phyloP scores from a whole-genome alignment of 805 yeast genomes.

The Spathaspora boniae region DNA sequence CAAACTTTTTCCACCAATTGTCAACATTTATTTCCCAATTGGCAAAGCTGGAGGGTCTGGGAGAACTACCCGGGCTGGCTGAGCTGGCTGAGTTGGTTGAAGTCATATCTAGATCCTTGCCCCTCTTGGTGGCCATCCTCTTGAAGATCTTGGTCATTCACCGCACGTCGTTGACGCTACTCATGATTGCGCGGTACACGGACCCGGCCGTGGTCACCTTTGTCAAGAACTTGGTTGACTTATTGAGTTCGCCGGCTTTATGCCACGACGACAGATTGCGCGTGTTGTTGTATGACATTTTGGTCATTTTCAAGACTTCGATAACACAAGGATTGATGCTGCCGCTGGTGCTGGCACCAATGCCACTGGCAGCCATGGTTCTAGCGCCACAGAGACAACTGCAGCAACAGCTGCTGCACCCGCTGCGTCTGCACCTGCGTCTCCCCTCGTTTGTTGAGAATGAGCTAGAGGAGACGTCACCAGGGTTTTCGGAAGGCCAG shows the following conservation, averaged over 20 bases:
- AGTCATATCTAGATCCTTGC: too few species aligned
- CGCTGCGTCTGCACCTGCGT: too few species aligned
- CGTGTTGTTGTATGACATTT: constrained; percentile 56
- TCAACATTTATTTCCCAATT: constrained; percentile 20
- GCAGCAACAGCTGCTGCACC: neutral
- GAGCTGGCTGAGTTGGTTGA: too few species aligned
- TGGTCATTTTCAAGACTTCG: constrained; percentile 48
- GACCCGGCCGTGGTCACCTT: constrained; percentile 39
- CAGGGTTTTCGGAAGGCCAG: constrained; percentile 1
- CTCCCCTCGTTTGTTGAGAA: too few species aligned
- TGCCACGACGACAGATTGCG: constrained; percentile 43
- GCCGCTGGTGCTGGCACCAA: too few species aligned
- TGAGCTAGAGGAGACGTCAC: neutral
- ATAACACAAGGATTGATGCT: constrained; percentile 17
- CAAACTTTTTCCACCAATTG: constrained; percentile 20
- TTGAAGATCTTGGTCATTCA: constrained; percentile 58
- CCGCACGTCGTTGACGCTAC: constrained; percentile 44
- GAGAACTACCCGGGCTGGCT: constrained; percentile 1
- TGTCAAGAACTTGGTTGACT: constrained; percentile 42
- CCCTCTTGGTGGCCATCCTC: constrained; percentile 42
- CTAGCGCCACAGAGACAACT: too few species aligned
- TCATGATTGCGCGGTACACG: constrained; percentile 38
- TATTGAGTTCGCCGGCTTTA: constrained; percentile 45
- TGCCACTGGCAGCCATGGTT: too few species aligned
- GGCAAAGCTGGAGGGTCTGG: constrained; percentile 10